Evolutionary conservation across 345 rosid genomes (phyloP), one percentile per base, ranked within the genome.

Genomic region (Kandelia obovata): DNA sequence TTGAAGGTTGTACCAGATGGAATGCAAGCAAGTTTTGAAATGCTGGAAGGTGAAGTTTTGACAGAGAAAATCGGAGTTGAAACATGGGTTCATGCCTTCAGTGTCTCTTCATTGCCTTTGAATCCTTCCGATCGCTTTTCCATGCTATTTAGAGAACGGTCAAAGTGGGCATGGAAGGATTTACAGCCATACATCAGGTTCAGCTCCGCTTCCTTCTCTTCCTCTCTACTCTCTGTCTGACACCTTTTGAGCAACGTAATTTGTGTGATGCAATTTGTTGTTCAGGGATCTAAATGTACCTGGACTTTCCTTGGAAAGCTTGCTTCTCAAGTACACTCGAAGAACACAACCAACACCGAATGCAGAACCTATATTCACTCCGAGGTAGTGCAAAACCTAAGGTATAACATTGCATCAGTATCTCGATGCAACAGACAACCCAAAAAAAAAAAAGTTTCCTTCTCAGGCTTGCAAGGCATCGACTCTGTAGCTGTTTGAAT

Each of bases 161-260:
- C 87, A 32, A 95, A 80, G 80, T 92, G 99, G 99, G 96, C 87
- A 58, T 79, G 89, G 93, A 92, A 86, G 80, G 99, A 95, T 71
- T 79, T 95, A 51, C 83, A 86, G 79, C 97, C 97, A 55, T 95
- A 86, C 83, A 73, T 91, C 71, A 88, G 97, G 97, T 92, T 67
- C 53, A 5, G 13, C 52, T 62, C 5, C n/a, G 23, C 27, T 60
- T 16, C 53, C 2, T 27, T 7, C 30, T 32, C 9, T 11, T n/a
- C 53, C 39, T n/a, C 47, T 68, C 47, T 15, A 1, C 26, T 61
- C 19, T 39, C 47, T 31, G 52, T 39, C 43, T 59, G 32, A 43
- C 17, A 64, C 27, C 19, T 64, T 20, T 20, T 27, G 19, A 46
- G 16, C 35, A 46, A 46, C 59, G 68, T 67, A 60, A 9, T n/a